Base-by-base conservation (phyloP, 768 basidiomycete species). In the Leucosporidium yakuticum region DNA sequence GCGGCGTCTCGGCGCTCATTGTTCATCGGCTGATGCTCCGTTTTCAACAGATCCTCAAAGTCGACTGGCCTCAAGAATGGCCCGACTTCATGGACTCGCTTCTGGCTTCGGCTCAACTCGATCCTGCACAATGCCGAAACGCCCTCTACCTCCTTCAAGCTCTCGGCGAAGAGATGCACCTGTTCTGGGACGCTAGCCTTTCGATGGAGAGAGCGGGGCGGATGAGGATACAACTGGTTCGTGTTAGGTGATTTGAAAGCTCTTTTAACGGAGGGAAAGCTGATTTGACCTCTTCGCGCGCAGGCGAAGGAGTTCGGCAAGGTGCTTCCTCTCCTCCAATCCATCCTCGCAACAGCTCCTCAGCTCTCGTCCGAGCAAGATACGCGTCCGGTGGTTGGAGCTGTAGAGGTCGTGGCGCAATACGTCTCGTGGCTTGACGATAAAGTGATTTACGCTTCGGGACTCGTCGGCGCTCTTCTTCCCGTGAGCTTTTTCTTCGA, bases 11-110 rank as follows among this genome's bases (percentile, higher is more conserved):
- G n/a, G n/a, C n/a, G n/a, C n/a, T n/a, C n/a, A n/a, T n/a, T n/a
- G n/a, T n/a, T n/a, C n/a, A n/a, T n/a, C n/a, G n/a, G 39, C 39
- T 44, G 39, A 44, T 44, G n/a, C n/a, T 15, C 2, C 39, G 8
- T 44, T 15, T 44, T 15, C 39, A 15, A 44, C 55, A 56, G 55
- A 56, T 56, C 31, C 55, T 56, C 31, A 31, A 56, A 21, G 5
- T 32, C 15, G 55, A 56, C 20, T 56, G 55, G 55, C 55, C 55
- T 21, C 55, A 56, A 14, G 55, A 56, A 1, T 56, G 55, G 55
- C 55, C 32, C 17, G 32, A 31, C 0, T 56, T 56, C 32, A 56
- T 56, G 20, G 55, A 34, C 8, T 23, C 29, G 19, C 55, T 56
- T 23, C 55, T 56, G 2, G 55, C 55, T 2, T 21, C 32, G 19